These are phyloP conservation scores for Trypanosoma brucei DNA, from an alignment of 208 protist genomes.

Conservation along the genomic window DNA sequence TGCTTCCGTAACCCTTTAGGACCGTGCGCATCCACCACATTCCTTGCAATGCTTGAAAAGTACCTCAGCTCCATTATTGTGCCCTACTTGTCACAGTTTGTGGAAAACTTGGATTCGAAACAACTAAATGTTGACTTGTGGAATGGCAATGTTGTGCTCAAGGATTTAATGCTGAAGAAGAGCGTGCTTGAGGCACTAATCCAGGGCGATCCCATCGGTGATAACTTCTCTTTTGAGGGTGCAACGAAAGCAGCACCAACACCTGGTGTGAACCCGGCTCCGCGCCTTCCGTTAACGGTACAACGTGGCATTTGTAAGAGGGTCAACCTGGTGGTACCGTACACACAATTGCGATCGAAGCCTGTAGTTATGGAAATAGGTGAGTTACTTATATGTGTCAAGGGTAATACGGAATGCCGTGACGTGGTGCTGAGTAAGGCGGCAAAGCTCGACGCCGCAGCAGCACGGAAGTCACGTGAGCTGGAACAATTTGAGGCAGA, in stretches of 20 bases:
- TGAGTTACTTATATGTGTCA: conserved; percentile 69
- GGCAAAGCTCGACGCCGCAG: conserved; percentile 36
- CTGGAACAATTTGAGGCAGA: conserved; percentile 72
- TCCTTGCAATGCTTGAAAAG: conserved; percentile 72
- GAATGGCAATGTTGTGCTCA: conserved; percentile 75
- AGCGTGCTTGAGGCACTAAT: conserved; percentile 63
- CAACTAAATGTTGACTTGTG: conserved; percentile 79
- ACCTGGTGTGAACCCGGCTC: conserved; percentile 6
- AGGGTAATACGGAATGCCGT: conserved; percentile 11
- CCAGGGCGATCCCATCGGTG: conserved; percentile 10
- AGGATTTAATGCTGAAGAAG: conserved; percentile 67
- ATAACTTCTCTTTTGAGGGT: conserved; percentile 3
- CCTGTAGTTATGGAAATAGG: conserved; percentile 79
- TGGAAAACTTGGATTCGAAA: conserved; percentile 79
- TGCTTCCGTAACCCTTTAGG: no score
- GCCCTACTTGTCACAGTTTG: conserved; percentile 78
- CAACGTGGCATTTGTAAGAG: conserved; percentile 80
- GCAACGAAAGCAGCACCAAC: conserved; percentile 5
- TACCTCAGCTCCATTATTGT: conserved; percentile 77
- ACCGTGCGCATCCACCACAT: no score
- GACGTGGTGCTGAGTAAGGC: conserved; percentile 31
- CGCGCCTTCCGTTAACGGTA: conserved; percentile 28
- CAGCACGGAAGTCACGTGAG: conserved; percentile 47
- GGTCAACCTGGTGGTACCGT: conserved; percentile 68
- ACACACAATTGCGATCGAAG: conserved; percentile 72